Percentiles rank a stretch among this genome's conserved stretches.
Evolutionary conservation across 116 monocot species (phyloP).

Genomic region (Phalaenopsis hybrid): DNA sequence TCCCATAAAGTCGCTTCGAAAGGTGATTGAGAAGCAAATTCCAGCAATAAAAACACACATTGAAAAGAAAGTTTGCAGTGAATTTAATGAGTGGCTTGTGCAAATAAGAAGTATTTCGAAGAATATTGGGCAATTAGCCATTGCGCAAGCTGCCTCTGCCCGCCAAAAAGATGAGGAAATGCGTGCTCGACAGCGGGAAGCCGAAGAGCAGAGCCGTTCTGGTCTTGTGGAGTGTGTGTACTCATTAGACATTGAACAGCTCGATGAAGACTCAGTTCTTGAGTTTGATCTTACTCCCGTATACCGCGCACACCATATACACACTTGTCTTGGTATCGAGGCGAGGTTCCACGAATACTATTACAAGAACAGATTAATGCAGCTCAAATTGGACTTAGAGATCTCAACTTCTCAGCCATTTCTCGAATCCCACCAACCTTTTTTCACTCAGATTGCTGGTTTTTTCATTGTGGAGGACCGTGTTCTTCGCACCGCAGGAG

Average conservation of each 20-base stretch:
- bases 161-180: slow-evolving; percentile 68
- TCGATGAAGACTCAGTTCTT: slow-evolving; percentile 46
- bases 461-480: slow-evolving; percentile 88
- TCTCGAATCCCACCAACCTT: slow-evolving; percentile 84
- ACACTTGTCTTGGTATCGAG: slow-evolving; percentile 61
- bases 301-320: slow-evolving; percentile 78
- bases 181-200: slow-evolving; percentile 49
- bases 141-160: slow-evolving; percentile 58
- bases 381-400: slow-evolving; percentile 77
- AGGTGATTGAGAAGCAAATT: slow-evolving; percentile 51
- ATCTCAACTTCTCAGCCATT: slow-evolving; percentile 62
- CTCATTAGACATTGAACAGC: slow-evolving; percentile 41
- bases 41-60: slow-evolving; percentile 73
- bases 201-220: slow-evolving; percentile 53
- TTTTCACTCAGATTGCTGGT: slow-evolving; percentile 78
- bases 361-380: slow-evolving; percentile 76
- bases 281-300: slow-evolving; percentile 79
- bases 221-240: slow-evolving; percentile 47
- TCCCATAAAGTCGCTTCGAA: slow-evolving; percentile 43
- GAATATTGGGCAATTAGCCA: slow-evolving; percentile 78
- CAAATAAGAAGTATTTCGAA: slow-evolving; percentile 47
- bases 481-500: slow-evolving; percentile 63
- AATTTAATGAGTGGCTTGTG: slow-evolving; percentile 94
- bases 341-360: slow-evolving; percentile 77
- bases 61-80: slow-evolving; percentile 70